phyloP scores from a whole-genome alignment of 176 grass and related monocot genomes.

The Microstegium vimineum region DNA sequence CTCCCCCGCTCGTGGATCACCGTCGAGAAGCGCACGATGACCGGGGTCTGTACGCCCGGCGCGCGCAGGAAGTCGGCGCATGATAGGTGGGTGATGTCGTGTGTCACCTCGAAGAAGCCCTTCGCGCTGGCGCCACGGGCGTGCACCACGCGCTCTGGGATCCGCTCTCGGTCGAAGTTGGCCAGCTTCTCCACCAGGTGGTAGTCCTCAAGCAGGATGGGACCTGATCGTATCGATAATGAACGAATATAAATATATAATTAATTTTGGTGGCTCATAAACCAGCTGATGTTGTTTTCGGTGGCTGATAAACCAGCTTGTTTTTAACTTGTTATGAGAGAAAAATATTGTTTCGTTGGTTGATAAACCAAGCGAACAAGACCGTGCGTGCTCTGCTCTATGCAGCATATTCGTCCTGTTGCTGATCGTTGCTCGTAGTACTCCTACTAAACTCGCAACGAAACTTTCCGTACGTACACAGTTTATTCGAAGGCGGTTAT shows the following conservation, averaged over 20 bases:
- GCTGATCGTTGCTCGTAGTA: too few relatives aligned
- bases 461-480: too few relatives aligned
- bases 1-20: conserved; percentile 98
- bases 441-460: too few relatives aligned
- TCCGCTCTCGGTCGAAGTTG: conserved; percentile 90
- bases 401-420: too few relatives aligned
- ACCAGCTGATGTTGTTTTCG: too few relatives aligned
- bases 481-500: too few relatives aligned
- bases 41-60: conserved; percentile 72
- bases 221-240: conserved; percentile 40
- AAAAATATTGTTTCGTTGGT: too few relatives aligned
- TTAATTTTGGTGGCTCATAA: too few relatives aligned
- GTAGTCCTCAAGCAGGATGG: conserved; percentile 96
- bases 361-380: too few relatives aligned
- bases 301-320: too few relatives aligned
- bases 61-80: conserved; percentile 95
- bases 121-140: conserved; percentile 92
- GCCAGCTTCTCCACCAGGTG: conserved; percentile 93
- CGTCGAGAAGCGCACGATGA: conserved; percentile 97
- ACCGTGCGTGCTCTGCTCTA: too few relatives aligned
- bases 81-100: conserved; percentile 82
- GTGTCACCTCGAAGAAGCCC: conserved; percentile 99
- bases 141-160: conserved; percentile 95
- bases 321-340: too few relatives aligned
- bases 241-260: neutral